Evolutionary conservation across 495 filamentous ascomycete genomes (phyloP), one percentile per base, ranked within the genome.

Genomic region (Penicillium lagena): DNA sequence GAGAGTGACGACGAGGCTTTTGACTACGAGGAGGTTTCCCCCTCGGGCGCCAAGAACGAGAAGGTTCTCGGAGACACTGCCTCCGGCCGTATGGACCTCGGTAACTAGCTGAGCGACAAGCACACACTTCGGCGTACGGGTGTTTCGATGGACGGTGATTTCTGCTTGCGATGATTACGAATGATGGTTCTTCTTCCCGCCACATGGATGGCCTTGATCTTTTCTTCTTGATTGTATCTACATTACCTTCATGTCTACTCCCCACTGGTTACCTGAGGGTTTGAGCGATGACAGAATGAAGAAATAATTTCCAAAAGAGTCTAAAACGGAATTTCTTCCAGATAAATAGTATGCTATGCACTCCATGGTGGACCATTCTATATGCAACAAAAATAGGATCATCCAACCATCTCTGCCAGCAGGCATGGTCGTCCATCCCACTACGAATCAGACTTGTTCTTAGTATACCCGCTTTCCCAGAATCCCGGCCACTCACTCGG

Each of bases 1-100:
- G 75, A 74, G 11, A 66, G 63, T 33, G 76, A 76, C 7, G 71
- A 73, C 7, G 71, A 76, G 10, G 72, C 71, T 6, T 69, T 68
- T 27, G 75, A 76, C 39, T 75, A 72, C 17, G 63, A 70, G 12
- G 64, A 67, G 14, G 56, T 56, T 14, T 54, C 56, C 17, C 39
- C 34, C 7, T 42, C 59, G 8, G 56, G 58, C 12, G 45, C 58
- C 27, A 68, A 60, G 42, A 58, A 40, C 7, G 53, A 60, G 28
- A 64, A 62, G 42, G 50, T 63, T 2, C 52, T 42, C 7, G 72
- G 60, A 7, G 72, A 75, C 35, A 59, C 56, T 42, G 66, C 66
- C 28, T 66, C 70, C 6, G 66, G 55, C 49, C 66, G 66, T 41
- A 73, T 73, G 70, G 68, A 73, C 44, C 35, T 70, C 14, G 68